phyloP scores from a whole-genome alignment of 2,329 filamentous ascomycete genomes.

The Nakataea oryzae region DNA sequence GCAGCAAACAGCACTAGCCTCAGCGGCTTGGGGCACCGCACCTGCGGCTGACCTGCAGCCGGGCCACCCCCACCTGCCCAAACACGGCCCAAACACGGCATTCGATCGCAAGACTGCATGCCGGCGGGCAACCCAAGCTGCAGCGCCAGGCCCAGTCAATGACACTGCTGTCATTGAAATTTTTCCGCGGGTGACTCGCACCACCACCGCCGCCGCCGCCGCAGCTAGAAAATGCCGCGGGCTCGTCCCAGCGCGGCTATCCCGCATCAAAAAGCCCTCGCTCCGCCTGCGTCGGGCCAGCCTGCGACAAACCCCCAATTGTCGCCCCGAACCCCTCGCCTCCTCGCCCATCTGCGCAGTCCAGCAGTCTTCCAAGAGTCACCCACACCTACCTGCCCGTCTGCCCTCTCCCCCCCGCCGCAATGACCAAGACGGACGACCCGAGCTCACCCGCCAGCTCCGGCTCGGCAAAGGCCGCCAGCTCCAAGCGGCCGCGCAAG shows the following conservation, averaged over 20 bases:
- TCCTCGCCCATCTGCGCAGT: neutral
- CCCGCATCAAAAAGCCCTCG: neutral
- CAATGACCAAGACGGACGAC: conserved; percentile 1
- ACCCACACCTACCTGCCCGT: too few relatives aligned
- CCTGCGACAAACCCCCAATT: neutral
- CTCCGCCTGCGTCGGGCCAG: neutral
- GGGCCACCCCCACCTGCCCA: too few relatives aligned
- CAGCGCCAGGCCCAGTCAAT: neutral
- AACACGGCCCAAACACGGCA: too few relatives aligned
- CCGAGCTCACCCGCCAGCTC: conserved; percentile 2
- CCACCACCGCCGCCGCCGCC: too few relatives aligned
- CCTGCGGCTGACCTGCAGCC: too few relatives aligned
- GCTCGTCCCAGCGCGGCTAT: neutral
- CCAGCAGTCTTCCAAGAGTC: too few relatives aligned
- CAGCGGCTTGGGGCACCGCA: too few relatives aligned
- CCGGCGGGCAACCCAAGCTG: neutral
- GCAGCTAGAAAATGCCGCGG: neutral
- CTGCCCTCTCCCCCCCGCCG: neutral
- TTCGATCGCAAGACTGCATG: neutral
- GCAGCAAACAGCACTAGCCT: too few relatives aligned
- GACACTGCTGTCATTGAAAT: too few relatives aligned
- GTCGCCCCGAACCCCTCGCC: neutral
- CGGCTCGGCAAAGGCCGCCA: conserved; percentile 1
- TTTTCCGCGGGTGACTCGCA: neutral
- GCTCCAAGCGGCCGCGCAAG: neutral